phyloP scores from a whole-genome alignment of 2,329 filamentous ascomycete species.

The Cordyceps militaris region DNA sequence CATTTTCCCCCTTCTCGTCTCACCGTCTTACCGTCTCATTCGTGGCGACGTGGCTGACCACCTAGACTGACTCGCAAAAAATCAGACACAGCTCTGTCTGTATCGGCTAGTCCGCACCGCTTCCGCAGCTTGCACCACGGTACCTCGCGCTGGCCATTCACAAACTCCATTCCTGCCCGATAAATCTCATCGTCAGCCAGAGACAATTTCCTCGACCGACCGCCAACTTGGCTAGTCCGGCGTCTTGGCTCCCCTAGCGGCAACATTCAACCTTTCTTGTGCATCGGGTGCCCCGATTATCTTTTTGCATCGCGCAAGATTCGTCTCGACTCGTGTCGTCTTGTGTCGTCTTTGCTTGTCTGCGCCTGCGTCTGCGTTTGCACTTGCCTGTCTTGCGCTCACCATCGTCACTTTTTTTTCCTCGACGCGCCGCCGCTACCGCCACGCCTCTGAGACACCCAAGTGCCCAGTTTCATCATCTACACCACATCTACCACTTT shows the following conservation, averaged over 20 bases:
- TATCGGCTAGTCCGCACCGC: constrained; percentile 9
- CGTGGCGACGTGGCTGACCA: constrained; percentile 13
- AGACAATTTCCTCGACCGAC: background rate
- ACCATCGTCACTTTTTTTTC: background rate
- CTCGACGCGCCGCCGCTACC: background rate
- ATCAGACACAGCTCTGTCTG: constrained; percentile 5
- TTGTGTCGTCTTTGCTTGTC: background rate
- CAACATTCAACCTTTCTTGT: constrained; percentile 1
- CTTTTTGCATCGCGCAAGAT: background rate
- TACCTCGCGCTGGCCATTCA: background rate
- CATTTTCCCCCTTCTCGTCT: background rate
- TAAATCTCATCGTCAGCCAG: constrained; percentile 7
- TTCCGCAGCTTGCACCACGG: background rate
- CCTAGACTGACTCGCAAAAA: constrained; percentile 12
- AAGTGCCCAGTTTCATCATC: constrained; percentile 10
- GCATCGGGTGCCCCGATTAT: background rate
- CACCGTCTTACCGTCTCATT: too few relatives aligned
- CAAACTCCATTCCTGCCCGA: constrained; percentile 2
- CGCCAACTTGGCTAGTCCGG: constrained; percentile 1
- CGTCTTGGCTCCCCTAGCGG: constrained; percentile 8
- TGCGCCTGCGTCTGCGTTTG: background rate
- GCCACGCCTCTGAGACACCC: constrained; percentile 11
- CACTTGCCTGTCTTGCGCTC: background rate
- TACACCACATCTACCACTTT: background rate
- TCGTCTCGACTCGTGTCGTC: too few relatives aligned